A percentile compares a stretch with the other conserved stretches of the same genome.
Evolutionary conservation across 2,329 filamentous ascomycete genomes (phyloP).

Genomic region (Rhexocercosporidium sp.): DNA sequence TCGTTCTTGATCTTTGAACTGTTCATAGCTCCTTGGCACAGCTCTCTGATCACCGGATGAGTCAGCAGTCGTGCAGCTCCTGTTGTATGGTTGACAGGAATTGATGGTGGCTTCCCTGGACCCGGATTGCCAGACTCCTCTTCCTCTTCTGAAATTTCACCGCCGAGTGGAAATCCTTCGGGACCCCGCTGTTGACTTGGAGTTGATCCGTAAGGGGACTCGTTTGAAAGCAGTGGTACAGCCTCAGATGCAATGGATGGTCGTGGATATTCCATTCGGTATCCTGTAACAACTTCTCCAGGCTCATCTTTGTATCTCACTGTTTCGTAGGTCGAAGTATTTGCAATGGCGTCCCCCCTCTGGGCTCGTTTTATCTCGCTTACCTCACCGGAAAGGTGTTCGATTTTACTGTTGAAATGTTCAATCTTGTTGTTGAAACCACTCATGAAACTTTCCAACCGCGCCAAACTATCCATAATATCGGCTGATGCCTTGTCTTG

Average conservation of each 20-base stretch:
- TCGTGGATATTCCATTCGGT: background rate
- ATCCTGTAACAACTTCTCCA: background rate
- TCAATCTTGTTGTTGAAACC: slow-evolving; percentile 17
- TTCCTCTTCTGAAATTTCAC: slow-evolving; percentile 57
- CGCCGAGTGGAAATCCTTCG: slow-evolving; percentile 35
- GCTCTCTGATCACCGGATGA: slow-evolving; percentile 69
- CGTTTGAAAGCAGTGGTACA: slow-evolving; percentile 21
- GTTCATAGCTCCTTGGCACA: slow-evolving; percentile 56
- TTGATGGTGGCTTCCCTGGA: slow-evolving; percentile 66
- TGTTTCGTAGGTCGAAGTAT: background rate
- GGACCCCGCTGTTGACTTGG: slow-evolving; percentile 25
- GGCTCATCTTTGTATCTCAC: slow-evolving; percentile 8
- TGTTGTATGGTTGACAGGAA: slow-evolving; percentile 87
- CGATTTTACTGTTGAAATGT: slow-evolving; percentile 21
- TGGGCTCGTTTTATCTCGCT: background rate
- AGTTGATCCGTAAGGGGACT: slow-evolving; percentile 32
- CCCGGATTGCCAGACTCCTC: slow-evolving; percentile 51
- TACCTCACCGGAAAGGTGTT: slow-evolving; percentile 18
- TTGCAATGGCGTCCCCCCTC: background rate
- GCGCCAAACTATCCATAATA: slow-evolving; percentile 56
- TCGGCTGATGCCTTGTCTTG: slow-evolving; percentile 64
- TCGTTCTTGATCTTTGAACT: slow-evolving; percentile 59
- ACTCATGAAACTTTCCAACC: slow-evolving; percentile 25
- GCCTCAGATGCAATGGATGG: slow-evolving; percentile 20
- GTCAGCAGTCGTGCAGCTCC: slow-evolving; percentile 82